phyloP scores from a whole-genome alignment of 2,329 filamentous ascomycete genomes.

The Paraphaeosphaeria sporulosa region DNA sequence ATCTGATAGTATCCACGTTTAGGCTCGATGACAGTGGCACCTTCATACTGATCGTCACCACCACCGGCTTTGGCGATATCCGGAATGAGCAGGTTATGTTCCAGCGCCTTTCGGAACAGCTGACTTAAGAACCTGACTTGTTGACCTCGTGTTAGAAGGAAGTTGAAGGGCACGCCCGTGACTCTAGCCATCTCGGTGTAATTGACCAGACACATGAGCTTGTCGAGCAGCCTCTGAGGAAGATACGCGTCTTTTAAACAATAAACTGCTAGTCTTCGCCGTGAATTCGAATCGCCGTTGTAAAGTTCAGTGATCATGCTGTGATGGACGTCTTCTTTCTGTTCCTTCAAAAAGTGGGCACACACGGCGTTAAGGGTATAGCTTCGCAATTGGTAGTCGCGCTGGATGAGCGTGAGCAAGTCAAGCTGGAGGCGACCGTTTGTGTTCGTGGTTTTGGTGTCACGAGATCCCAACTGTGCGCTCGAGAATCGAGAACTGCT shows the following conservation, averaged over 20 bases:
- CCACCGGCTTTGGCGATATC: slow-evolving; percentile 74
- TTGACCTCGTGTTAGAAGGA: slow-evolving; percentile 87
- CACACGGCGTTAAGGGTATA: slow-evolving; percentile 98
- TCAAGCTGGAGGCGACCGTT: slow-evolving; percentile 93
- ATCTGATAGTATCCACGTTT: slow-evolving; percentile 92
- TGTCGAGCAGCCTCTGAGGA: slow-evolving; percentile 93
- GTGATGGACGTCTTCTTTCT: slow-evolving; percentile 98
- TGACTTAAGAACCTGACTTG: slow-evolving; percentile 99
- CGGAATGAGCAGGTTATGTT: slow-evolving; percentile 93
- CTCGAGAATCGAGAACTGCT: slow-evolving; percentile 90
- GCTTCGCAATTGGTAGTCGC: slow-evolving; percentile 93
- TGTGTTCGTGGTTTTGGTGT: slow-evolving; percentile 93
- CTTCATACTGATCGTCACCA: slow-evolving; percentile 90
- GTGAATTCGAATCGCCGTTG: slow-evolving; percentile 93
- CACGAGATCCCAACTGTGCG: slow-evolving; percentile 97
- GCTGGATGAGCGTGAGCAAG: slow-evolving; percentile 90
- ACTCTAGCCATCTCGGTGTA: slow-evolving; percentile 99
- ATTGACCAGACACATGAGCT: slow-evolving; percentile 97
- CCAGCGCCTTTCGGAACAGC: slow-evolving; percentile 90
- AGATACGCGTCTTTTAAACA: slow-evolving; percentile 98
- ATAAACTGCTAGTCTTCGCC: slow-evolving; percentile 90
- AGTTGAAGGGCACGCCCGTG: slow-evolving; percentile 97
- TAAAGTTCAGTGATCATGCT: slow-evolving; percentile 99
- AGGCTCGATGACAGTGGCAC: slow-evolving; percentile 97
- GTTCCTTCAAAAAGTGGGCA: slow-evolving; percentile 92